Base-by-base conservation (phyloP, 805 yeast species). In the Isabelozyma pseudorhagii region DNA sequence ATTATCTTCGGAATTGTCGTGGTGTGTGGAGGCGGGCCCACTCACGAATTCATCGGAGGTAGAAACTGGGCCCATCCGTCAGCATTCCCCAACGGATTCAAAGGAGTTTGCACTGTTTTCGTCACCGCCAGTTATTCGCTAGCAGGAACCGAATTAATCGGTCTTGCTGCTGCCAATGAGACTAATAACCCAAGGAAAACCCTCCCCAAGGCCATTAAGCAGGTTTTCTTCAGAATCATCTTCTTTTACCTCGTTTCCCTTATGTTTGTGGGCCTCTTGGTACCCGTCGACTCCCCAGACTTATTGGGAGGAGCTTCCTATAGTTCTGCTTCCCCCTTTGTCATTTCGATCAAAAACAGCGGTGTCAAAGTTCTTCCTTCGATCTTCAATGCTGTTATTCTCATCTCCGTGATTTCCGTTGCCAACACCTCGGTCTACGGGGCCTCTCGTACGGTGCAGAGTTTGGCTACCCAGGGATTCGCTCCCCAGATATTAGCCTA, bases 361-460 rank as follows among this genome's bases (percentile, higher is more conserved):
- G 85, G 86, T 56, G 81, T 86, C 55, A 71, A 69, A 45, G 87
- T 82, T 40, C 75, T 85, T 45, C 92, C 92, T 46, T 81, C 84
- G 46, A 80, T 87, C 53, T 84, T 87, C 72, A 87, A 87, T 62
- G 89, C 83, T 15, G 90, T 86, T 40, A 85, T 87, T 56, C 72
- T 87, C 69, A 67, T 86, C 50, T 83, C 92, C 3, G 89, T 87
- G 21, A 67, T 85, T 48, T 85, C 92, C 6, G 92, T 85, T 47
- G 91, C 89, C 56, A 87, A 86, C 72, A 81, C 90, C 25, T 81
- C 91, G 1, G 81, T 85, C 40, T 87, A 78, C 63, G 88, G 85
- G n/a, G 79, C 84, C 52, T 84, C 91, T 45, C 79, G 93, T 74
- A 76, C 89, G 8, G 61, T 87, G 47, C 82, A 81, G 47, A 79